Base-by-base conservation (phyloP, 2,329 filamentous ascomycete species). In the Reticulascus tulasneorum region DNA sequence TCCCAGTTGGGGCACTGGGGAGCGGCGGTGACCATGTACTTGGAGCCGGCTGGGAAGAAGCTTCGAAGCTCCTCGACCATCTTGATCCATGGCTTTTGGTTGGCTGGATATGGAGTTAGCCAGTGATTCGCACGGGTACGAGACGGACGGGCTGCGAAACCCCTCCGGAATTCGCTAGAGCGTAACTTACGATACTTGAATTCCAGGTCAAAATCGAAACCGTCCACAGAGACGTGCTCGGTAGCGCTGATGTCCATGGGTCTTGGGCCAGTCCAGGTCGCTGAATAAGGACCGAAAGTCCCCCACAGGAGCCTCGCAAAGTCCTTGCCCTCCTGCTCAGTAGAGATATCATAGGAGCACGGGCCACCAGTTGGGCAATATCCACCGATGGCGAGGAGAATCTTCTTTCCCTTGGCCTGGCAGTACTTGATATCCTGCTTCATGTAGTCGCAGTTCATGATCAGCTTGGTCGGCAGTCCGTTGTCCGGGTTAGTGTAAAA, bases 161-260 rank as follows among this genome's bases (percentile, higher is more conserved):
- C 32, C 5, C n/a, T n/a, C n/a, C n/a, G n/a, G n/a, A n/a, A n/a
- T n/a, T n/a, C n/a, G n/a, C n/a, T n/a, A 12, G 17, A 20, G 10
- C 19, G 12, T 11, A 10, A 48, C 57, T 45, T 47, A 63, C 61
- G 45, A 19, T 58, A 47, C 4, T 45, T 33, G 13, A 47, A 40
- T 48, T 68, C 63, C 9, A 69, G 53, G 34, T 68, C 64, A 44
- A 69, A 59, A 40, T 67, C 63, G 37, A 66, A 69, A 24, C 66
- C 66, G 37, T 69, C 62, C 29, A 68, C 48, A 9, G 49, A 36
- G 25, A 44, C 49, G 41, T 51, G 50, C 13, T 51, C 41, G 10
- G 45, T 48, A 6, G 35, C 31, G 27, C 40, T 50, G 31, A 38
- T 29, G 32, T 65, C 65, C 27, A 69, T 66, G 5, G 64, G 65